A percentile compares a stretch with the other conserved stretches of the same genome.
Evolutionary conservation across 2,329 filamentous ascomycete species (phyloP).

Genomic region (Hypoxylon sp.): DNA sequence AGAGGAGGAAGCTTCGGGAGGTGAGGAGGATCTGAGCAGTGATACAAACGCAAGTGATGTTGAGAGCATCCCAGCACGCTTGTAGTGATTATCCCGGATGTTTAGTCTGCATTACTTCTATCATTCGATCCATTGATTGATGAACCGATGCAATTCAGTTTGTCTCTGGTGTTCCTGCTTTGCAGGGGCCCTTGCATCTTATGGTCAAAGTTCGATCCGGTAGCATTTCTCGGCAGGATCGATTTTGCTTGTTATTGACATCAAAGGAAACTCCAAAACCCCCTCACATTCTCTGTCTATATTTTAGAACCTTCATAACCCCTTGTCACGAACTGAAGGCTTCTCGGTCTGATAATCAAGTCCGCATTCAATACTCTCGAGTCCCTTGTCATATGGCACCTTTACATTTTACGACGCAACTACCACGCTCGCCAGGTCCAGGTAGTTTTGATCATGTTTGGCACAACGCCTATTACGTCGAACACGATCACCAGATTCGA

Average conservation of each 20-base stretch:
- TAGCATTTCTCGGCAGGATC: background rate
- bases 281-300: no score
- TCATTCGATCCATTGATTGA: background rate
- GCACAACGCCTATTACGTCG: background rate
- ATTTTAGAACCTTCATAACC: no score
- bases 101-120: background rate
- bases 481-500: background rate
- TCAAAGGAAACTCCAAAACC: background rate
- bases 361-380: background rate
- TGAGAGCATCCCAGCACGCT: conserved; percentile 52
- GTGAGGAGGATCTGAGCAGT: conserved; percentile 47
- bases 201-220: background rate
- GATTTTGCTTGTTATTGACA: background rate
- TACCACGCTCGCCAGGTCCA: background rate
- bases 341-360: background rate
- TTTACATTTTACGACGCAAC: background rate
- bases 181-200: background rate
- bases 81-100: conserved; percentile 5
- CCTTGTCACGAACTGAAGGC: background rate
- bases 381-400: background rate
- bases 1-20: conserved; percentile 27
- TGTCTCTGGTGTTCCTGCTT: background rate
- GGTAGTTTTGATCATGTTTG: background rate
- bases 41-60: conserved; percentile 54
- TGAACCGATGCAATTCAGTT: background rate